A percentile compares a stretch with the other conserved stretches of the same genome.
Conservation (phyloP, 805 yeast genomes). For the Candida hungchunana region DNA sequence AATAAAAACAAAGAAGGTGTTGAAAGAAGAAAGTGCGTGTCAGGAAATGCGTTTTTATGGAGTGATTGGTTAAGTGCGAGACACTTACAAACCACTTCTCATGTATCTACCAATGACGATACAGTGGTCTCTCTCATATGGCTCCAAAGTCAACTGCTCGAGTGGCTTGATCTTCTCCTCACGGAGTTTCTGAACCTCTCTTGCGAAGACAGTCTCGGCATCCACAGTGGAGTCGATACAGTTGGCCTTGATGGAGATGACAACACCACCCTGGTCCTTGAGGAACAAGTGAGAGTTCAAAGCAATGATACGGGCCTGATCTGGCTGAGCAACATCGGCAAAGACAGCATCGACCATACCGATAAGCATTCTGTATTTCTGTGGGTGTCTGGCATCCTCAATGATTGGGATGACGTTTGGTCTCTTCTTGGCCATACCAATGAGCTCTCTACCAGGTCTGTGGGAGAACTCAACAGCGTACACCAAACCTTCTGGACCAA, state of each 20-base stretch:
- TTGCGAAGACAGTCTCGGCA: conserved; percentile 98
- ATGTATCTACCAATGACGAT: conserved; percentile 95
- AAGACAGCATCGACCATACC: conserved; percentile 99
- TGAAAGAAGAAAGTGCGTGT: neutral
- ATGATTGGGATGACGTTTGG: conserved; percentile 98
- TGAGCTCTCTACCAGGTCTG: conserved; percentile 99
- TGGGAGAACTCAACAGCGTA: conserved; percentile 99
- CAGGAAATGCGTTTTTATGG: too few species aligned
- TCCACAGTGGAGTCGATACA: conserved; percentile 99
- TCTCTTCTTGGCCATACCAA: conserved; percentile 99
- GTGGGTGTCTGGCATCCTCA: conserved; percentile 99
- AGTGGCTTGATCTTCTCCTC: conserved; percentile 98
- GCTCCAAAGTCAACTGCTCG: conserved; percentile 98
- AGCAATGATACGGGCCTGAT: conserved; percentile 99
- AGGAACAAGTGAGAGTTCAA: conserved; percentile 96
- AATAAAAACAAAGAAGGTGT: neutral
- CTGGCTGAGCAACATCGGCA: conserved; percentile 99
- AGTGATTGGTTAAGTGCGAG: neutral
- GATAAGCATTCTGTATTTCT: conserved; percentile 97
- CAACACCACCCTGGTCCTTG: conserved; percentile 98
- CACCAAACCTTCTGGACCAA: conserved; percentile 98
- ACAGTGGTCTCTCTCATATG: conserved; percentile 99
- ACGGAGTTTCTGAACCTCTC: conserved; percentile 98
- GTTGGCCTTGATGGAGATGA: conserved; percentile 98
- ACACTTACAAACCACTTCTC: conserved; percentile 69